These are phyloP conservation scores for Monilinia polystroma DNA, from an alignment of 2,329 filamentous ascomycete species.

Conservation along the genomic window DNA sequence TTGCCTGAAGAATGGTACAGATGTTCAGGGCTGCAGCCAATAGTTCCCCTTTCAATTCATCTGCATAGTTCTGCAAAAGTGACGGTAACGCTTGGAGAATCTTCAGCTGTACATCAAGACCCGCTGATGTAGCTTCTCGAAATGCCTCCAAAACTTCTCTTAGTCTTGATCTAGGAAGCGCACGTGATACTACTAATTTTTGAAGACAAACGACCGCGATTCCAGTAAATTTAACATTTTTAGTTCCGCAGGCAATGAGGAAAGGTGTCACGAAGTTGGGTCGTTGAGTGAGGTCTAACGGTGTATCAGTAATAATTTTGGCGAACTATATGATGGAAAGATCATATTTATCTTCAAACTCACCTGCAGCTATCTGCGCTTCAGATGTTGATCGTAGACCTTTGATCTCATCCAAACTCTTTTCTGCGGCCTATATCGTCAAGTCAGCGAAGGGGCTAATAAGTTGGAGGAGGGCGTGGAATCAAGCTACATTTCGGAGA, in stretches of 20 bases:
- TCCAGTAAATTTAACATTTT: conserved; percentile 84
- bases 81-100: conserved; percentile 90
- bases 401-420: conserved; percentile 87
- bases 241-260: conserved; percentile 85
- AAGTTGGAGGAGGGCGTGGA: conserved; percentile 9
- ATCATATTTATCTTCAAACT: conserved; percentile 20
- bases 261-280: conserved; percentile 90
- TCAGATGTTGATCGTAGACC: conserved; percentile 71
- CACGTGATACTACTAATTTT: conserved; percentile 77
- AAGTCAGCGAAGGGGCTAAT: conserved; percentile 29
- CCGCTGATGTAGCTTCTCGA: conserved; percentile 76
- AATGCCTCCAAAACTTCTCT: conserved; percentile 86
- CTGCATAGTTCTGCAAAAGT: conserved; percentile 84
- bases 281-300: conserved; percentile 74
- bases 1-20: conserved; percentile 85
- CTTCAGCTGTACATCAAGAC: conserved; percentile 90
- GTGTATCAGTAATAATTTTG: conserved; percentile 20
- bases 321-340: conserved; percentile 2
- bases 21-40: conserved; percentile 82
- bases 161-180: conserved; percentile 74
- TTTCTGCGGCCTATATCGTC: conserved; percentile 73
- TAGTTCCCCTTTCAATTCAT: conserved; percentile 75
- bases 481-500: conserved; percentile 66
- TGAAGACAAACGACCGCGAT: conserved; percentile 89
- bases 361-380: conserved; percentile 47